phyloP scores from a whole-genome alignment of 306 rosid species.

The Senna siamea region DNA sequence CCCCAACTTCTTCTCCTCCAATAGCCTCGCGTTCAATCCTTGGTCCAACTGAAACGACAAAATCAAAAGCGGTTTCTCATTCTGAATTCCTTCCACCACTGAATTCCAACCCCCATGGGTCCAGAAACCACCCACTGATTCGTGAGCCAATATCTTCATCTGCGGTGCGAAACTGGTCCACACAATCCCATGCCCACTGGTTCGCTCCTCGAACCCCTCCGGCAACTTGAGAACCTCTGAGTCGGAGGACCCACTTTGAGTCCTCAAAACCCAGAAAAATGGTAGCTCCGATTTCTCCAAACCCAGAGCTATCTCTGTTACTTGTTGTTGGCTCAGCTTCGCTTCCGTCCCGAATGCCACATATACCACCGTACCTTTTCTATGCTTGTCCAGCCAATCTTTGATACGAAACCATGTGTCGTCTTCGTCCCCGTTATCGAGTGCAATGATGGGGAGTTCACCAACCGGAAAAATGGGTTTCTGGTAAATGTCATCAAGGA shows the following conservation, averaged over 20 bases:
- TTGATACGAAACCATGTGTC: neutral
- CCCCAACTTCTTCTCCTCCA: constrained; percentile 40
- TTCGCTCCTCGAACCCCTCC: constrained; percentile 46
- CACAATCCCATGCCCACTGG: constrained; percentile 40
- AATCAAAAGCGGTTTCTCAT: neutral
- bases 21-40: constrained; percentile 32
- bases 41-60: constrained; percentile 39
- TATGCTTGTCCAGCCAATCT: neutral
- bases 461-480: neutral
- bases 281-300: too few species aligned
- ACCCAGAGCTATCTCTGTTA: too few species aligned
- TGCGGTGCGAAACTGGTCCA: constrained; percentile 13
- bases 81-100: neutral
- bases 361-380: neutral
- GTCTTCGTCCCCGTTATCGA: neutral
- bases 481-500: too few species aligned
- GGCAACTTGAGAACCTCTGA: too few species aligned
- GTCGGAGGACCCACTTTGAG: too few species aligned
- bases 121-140: constrained; percentile 32
- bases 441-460: neutral
- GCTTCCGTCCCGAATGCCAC: too few species aligned
- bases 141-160: constrained; percentile 33
- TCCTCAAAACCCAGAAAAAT: too few species aligned
- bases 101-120: too few species aligned
- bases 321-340: too few species aligned